phyloP scores from a whole-genome alignment of 345 rosid genomes.

The Eucalyptus cladocalyx region DNA sequence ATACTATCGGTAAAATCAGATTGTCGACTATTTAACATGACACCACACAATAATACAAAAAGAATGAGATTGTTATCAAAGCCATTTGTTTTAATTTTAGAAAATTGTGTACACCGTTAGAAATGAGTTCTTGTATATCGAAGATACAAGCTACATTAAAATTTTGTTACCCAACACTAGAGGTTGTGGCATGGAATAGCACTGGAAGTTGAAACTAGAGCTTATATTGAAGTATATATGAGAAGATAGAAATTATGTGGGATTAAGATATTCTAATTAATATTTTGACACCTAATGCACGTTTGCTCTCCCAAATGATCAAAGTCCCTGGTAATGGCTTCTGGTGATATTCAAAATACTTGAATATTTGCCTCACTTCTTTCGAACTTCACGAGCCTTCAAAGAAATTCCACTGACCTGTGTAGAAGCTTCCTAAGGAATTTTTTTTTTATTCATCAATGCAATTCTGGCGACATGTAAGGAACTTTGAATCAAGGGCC shows the following conservation, averaged over 20 bases:
- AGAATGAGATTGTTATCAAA: neutral
- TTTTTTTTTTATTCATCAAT: neutral
- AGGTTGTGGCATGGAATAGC: neutral
- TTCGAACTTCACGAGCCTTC: neutral
- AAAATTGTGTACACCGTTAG: neutral
- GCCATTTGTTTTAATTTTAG: neutral
- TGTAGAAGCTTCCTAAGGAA: neutral
- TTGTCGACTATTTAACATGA: neutral
- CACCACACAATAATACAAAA: neutral
- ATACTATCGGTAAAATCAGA: rapidly evolving
- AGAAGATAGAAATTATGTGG: neutral
- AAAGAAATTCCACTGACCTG: neutral
- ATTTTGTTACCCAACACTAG: neutral
- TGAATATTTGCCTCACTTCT: neutral
- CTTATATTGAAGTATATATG: neutral
- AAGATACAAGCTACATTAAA: neutral
- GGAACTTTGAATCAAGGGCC: neutral
- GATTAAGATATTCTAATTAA: neutral
- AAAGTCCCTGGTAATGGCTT: neutral
- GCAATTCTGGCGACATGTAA: neutral
- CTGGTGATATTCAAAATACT: neutral
- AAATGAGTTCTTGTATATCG: neutral
- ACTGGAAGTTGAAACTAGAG: neutral
- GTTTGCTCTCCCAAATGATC: too few species aligned
- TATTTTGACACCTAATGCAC: neutral